phyloP scores from a whole-genome alignment of 192 early-diverging fungal genomes.

The Phycomyces nitens region DNA sequence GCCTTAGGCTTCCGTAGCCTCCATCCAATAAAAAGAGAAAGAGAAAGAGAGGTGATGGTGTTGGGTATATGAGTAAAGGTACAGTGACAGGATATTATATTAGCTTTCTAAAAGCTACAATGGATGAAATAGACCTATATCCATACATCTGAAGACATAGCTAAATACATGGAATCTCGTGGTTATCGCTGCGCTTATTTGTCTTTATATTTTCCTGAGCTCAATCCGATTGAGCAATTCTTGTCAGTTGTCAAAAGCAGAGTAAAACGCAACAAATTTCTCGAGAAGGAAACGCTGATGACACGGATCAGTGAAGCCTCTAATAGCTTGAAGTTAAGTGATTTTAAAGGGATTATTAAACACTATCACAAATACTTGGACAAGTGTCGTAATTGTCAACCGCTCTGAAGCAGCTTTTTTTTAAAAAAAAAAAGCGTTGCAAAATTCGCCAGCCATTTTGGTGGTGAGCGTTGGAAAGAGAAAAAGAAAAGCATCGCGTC shows the following conservation, averaged over 20 bases:
- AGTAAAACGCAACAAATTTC: slow-evolving; percentile 17
- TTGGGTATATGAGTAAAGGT: no score
- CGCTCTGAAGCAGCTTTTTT: not conserved
- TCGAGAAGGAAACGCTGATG: slow-evolving; percentile 3
- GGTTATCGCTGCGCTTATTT: slow-evolving; percentile 17
- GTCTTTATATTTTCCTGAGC: slow-evolving; percentile 24
- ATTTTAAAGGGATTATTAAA: slow-evolving; percentile 5
- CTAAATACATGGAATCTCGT: slow-evolving; percentile 1
- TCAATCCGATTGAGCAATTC: slow-evolving; percentile 30
- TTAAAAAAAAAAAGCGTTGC: slow-evolving; percentile 4
- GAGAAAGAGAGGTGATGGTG: no score
- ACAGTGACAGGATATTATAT: no score
- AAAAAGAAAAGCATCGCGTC: slow-evolving; percentile 7
- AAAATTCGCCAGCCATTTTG: slow-evolving; percentile 8
- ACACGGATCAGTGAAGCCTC: slow-evolving; percentile 11
- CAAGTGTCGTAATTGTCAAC: slow-evolving; percentile 7
- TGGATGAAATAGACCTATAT: slow-evolving; percentile 24
- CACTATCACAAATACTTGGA: slow-evolving; percentile 11
- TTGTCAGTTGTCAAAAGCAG: slow-evolving; percentile 23
- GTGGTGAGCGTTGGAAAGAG: slow-evolving; percentile 2
- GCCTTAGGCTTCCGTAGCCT: no score
- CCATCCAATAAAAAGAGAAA: no score
- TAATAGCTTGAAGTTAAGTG: slow-evolving; percentile 5
- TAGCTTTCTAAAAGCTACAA: no score
- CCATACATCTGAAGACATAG: slow-evolving; percentile 12